Evolutionary conservation across 2,329 filamentous ascomycete genomes (phyloP), one percentile per base, ranked within the genome.

Genomic region (Leptographium procerum): DNA sequence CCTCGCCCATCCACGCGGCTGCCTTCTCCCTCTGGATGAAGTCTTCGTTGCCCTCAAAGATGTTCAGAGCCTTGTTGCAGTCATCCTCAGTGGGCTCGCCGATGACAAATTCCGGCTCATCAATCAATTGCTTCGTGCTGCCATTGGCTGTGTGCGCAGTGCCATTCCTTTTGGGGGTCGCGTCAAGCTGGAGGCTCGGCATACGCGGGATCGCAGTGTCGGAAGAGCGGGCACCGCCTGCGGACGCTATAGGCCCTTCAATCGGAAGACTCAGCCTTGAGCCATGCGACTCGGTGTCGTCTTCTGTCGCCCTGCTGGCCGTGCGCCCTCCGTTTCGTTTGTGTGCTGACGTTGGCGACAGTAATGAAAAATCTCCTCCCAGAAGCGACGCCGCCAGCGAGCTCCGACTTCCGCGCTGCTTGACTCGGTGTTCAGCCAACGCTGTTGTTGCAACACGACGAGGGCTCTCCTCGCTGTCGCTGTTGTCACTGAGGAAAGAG

Each of bases 1-100:
- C 83, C 65, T 94, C 89, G 65, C 94, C 94, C 72, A 96, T 85
- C 85, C 90, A 95, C 31, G 90, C 82, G 29, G 91, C 91, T 19
- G 91, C 90, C 68, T 87, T 86, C 34, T 87, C 84, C 67, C 89
- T 91, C 47, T 80, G 79, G 26, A 94, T 85, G 60, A 91, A 87
- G 56, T 89, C 85, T 67, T 96, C 91, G 61, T 86, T 83, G 45
- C 91, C 91, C 59, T 92, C 86, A 68, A 83, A 97, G 47, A 99
- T 90, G 67, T 85, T 86, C 65, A 85, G 81, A 1, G 92, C 94
- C 68, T 88, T 89, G 64, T 87, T 82, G 24, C 81, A 79, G 65
- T 96, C 91, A 59, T 88, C 84, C 43, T 84, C 81, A 1, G 82
- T 80, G 9, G 81, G 81, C 28, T 83, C 78, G 34, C 81, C 81